phyloP scores from a whole-genome alignment of 116 monocot genomes.

The Posidonia oceanica region DNA sequence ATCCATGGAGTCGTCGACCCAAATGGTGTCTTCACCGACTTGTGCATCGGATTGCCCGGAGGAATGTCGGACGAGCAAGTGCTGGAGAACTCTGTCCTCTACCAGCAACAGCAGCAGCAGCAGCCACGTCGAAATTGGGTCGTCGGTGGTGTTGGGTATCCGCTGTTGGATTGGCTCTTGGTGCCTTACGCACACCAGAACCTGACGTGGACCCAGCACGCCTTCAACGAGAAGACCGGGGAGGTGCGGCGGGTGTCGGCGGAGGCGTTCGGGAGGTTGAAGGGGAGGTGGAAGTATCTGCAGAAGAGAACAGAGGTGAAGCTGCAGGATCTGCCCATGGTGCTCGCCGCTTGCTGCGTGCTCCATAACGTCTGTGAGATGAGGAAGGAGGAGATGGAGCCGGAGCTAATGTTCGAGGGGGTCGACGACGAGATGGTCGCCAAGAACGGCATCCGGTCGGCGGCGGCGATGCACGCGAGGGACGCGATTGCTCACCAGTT shows the following conservation, averaged over 20 bases:
- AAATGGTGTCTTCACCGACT: slow-evolving; percentile 72
- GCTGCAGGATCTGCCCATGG: slow-evolving; percentile 67
- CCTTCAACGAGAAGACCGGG: slow-evolving; percentile 71
- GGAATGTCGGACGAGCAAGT: slow-evolving; percentile 68
- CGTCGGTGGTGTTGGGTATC: slow-evolving; percentile 52
- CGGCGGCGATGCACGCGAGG: slow-evolving; percentile 28
- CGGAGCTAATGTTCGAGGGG: slow-evolving; percentile 28
- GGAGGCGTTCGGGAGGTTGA: slow-evolving; percentile 64
- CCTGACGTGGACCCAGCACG: slow-evolving; percentile 86
- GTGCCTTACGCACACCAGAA: slow-evolving; percentile 71
- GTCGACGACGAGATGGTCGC: slow-evolving; percentile 57
- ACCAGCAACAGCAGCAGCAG: slow-evolving; percentile 15
- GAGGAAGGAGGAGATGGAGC: slow-evolving; percentile 45
- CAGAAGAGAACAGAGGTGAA: slow-evolving; percentile 85
- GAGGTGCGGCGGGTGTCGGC: slow-evolving; percentile 34
- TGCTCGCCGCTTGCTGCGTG: slow-evolving; percentile 82
- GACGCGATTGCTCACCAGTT: slow-evolving; percentile 65
- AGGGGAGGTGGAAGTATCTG: slow-evolving; percentile 78
- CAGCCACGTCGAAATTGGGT: slow-evolving; percentile 28
- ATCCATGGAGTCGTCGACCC: slow-evolving; percentile 76
- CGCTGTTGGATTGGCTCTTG: slow-evolving; percentile 69
- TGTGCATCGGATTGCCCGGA: slow-evolving; percentile 75
- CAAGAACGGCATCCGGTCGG: slow-evolving; percentile 36
- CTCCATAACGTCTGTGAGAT: slow-evolving; percentile 84
- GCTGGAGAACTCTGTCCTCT: slow-evolving; percentile 53